These are phyloP conservation scores for Cladophialophora psammophila DNA, from an alignment of 2,329 filamentous ascomycete species.

Conservation along the genomic window DNA sequence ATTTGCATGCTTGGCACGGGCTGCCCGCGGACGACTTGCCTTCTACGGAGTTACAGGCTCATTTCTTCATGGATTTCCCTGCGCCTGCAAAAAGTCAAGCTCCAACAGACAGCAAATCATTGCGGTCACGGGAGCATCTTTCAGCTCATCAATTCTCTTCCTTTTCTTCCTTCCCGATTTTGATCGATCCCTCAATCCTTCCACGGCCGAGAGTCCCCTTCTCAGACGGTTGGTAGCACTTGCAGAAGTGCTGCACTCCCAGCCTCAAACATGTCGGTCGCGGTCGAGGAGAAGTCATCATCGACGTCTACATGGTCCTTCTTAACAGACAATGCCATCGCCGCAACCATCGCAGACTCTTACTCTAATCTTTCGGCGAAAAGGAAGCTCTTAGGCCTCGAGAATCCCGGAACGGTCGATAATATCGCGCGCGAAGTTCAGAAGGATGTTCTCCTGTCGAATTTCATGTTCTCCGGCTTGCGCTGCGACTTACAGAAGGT, in stretches of 20 bases:
- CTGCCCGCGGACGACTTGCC: neutral
- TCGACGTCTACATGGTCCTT: conserved; percentile 64
- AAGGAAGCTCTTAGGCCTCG: conserved; percentile 84
- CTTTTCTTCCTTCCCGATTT: conserved; percentile 18
- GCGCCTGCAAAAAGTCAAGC: conserved; percentile 35
- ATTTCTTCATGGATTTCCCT: conserved; percentile 29
- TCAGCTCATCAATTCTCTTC: conserved; percentile 25
- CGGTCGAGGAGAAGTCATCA: conserved; percentile 48
- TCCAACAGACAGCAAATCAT: conserved; percentile 28
- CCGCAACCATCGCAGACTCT: conserved; percentile 74
- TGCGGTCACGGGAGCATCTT: conserved; percentile 31
- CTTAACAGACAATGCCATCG: conserved; percentile 76
- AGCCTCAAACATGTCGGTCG: conserved; percentile 35
- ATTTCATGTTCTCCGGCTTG: conserved; percentile 95
- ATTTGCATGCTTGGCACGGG: neutral
- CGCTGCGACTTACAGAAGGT: conserved; percentile 96
- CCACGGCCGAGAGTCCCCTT: neutral
- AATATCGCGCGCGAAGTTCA: conserved; percentile 89
- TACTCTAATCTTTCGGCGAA: conserved; percentile 83
- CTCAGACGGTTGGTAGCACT: conserved; percentile 2
- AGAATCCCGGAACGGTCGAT: conserved; percentile 93
- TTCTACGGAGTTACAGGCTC: conserved; percentile 5
- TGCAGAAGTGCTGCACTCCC: conserved; percentile 13
- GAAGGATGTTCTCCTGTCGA: conserved; percentile 94
- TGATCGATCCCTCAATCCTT: conserved; percentile 1